Conservation (phyloP, 2,329 filamentous ascomycete species). For the Didymella keratinophila region DNA sequence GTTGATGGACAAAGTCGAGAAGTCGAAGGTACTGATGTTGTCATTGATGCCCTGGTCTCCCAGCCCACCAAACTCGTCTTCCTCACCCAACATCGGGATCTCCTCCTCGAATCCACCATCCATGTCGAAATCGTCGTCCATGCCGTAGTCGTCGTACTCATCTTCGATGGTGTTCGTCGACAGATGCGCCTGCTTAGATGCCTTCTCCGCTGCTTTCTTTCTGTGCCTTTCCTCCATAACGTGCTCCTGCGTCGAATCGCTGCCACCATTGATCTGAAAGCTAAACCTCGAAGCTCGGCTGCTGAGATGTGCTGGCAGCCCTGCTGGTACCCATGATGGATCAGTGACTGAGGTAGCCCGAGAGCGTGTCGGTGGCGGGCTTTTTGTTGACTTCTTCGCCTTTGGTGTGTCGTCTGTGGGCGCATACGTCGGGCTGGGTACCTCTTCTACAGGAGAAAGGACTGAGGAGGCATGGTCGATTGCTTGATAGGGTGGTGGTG, state of each 20-base stretch:
- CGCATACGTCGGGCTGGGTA: constrained; percentile 35
- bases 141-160: constrained; percentile 49
- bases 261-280: constrained; percentile 79
- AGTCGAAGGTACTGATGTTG: constrained; percentile 38
- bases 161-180: constrained; percentile 49
- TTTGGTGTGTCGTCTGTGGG: constrained; percentile 39
- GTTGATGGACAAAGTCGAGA: constrained; percentile 42
- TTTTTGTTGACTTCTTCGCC: constrained; percentile 47
- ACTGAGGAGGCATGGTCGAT: constrained; percentile 35
- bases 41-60: constrained; percentile 39
- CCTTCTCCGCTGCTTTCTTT: constrained; percentile 70
- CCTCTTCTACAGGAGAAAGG: constrained; percentile 48
- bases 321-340: constrained; percentile 46
- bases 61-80: constrained; percentile 41
- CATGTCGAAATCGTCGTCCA: constrained; percentile 58
- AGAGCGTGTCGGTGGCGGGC: constrained; percentile 46
- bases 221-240: constrained; percentile 76
- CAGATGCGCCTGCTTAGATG: constrained; percentile 50
- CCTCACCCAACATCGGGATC: constrained; percentile 64
- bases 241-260: constrained; percentile 71
- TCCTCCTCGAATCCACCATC: constrained; percentile 70
- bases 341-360: constrained; percentile 50
- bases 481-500: constrained; percentile 29
- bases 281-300: constrained; percentile 83
- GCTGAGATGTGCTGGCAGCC: constrained; percentile 54